These are phyloP conservation scores for Hibiscus trionum DNA, from an alignment of 345 rosid species.

Conservation along the genomic window DNA sequence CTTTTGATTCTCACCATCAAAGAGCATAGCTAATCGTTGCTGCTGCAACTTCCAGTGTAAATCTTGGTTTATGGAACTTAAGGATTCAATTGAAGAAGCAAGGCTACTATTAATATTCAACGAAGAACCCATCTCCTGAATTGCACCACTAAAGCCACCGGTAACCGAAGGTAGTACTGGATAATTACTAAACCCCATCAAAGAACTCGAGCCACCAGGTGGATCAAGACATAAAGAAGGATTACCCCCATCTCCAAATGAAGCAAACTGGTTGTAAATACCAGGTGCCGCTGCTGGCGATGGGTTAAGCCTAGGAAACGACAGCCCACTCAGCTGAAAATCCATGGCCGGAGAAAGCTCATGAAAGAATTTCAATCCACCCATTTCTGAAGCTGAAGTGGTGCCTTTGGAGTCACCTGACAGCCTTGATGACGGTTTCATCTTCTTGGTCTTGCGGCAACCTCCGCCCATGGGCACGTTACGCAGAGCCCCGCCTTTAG, in stretches of 20 bases:
- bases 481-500: conserved; percentile 72
- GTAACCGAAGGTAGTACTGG: conserved; percentile 25
- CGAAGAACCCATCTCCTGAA: conserved; percentile 45
- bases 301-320: conserved; percentile 39
- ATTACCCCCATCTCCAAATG: conserved; percentile 29
- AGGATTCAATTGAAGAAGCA: conserved; percentile 77
- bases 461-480: conserved; percentile 88
- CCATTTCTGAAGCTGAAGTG: conserved; percentile 32
- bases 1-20: conserved; percentile 35
- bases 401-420: conserved; percentile 34
- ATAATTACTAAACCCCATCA: conserved; percentile 44
- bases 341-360: conserved; percentile 62
- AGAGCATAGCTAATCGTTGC: conserved; percentile 65
- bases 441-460: conserved; percentile 68
- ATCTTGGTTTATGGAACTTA: conserved; percentile 87
- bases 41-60: conserved; percentile 94
- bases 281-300: conserved; percentile 18
- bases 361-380: conserved; percentile 58
- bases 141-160: conserved; percentile 28
- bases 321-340: conserved; percentile 61
- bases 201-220: conserved; percentile 31
- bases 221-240: conserved; percentile 40
- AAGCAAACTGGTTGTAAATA: conserved; percentile 35
- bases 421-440: conserved; percentile 41
- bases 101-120: conserved; percentile 50